Evolutionary conservation across 495 filamentous ascomycete species (phyloP), one percentile per base, ranked within the genome.

Genomic region (Podospora pseudocomata): DNA sequence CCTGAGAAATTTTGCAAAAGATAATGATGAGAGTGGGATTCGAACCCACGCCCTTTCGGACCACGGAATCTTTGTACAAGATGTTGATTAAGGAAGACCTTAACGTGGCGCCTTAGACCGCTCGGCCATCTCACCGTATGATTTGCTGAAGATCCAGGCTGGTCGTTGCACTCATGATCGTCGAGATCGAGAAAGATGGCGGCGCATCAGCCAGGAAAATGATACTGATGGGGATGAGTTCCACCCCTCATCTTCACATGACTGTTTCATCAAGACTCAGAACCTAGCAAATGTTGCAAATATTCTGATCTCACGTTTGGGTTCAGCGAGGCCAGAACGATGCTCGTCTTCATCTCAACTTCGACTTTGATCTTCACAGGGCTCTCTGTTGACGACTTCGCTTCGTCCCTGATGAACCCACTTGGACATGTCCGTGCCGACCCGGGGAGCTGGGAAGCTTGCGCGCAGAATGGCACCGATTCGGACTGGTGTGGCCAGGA

Each of bases 31-130:
- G 74, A 78, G 74, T 78, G 73, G 74, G 76, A 77, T 77, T 78
- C 76, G 73, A 75, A 78, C 76, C 75, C 75, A 74, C 76, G 74
- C 74, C 74, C 74, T 76, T 73, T 78, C 72, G 76, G 72, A 78
- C 74, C 70, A 75, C 75, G 73, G 75, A 77, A 76, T 61, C 59
- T 49, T 49, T 49, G 39, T 49, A 49, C 39, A 49, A 49, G 39
- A 49, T 49, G 39, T 49, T 49, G 39, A 49, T 49, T 49, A 49
- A 49, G 39, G 39, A 49, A 11, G 13, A 49, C 39, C 39, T 49
- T 49, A 49, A 49, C 39, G 39, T 49, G 39, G 39, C 39, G 39
- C 39, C 39, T 49, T 49, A 49, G 39, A 49, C 39, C 39, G 39
- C 39, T 49, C 39, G 39, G 39, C 39, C 39, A 49, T 49, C 39